A percentile compares a stretch with the other conserved stretches of the same genome.
These are phyloP conservation scores for Neohortaea acidophila DNA, from an alignment of 495 filamentous ascomycete genomes.

Conservation along the genomic window DNA sequence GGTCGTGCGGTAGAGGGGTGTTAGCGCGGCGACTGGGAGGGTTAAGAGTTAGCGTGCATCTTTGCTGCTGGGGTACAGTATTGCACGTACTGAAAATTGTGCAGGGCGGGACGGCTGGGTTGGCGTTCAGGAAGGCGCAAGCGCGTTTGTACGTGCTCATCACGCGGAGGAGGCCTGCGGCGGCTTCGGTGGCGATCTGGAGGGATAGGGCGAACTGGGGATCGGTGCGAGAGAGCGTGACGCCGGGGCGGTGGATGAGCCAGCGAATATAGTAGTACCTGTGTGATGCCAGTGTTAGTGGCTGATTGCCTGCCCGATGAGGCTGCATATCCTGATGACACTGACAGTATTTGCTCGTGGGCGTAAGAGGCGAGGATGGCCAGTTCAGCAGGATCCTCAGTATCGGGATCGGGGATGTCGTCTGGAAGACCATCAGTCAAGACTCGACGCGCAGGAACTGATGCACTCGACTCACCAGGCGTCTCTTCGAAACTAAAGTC, in stretches of 20 bases:
- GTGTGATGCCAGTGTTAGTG: too few species aligned
- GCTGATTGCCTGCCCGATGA: too few species aligned
- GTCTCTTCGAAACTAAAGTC: slow-evolving; percentile 1
- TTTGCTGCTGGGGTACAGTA: too few species aligned
- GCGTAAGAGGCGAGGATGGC: slow-evolving; percentile 1
- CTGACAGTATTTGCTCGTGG: slow-evolving; percentile 2
- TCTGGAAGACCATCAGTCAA: too few species aligned
- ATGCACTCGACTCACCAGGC: too few species aligned
- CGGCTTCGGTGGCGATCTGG: slow-evolving; percentile 1
- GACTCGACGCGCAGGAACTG: too few species aligned
- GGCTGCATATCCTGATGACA: too few species aligned
- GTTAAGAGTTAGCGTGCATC: too few species aligned
- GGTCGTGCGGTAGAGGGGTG: neutral
- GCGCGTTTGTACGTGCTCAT: neutral
- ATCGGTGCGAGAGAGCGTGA: neutral
- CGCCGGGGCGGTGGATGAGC: neutral
- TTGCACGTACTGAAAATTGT: slow-evolving; percentile 1
- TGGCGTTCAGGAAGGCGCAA: neutral
- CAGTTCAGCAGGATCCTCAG: neutral
- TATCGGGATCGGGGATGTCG: neutral
- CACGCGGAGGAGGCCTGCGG: neutral
- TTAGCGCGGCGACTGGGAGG: slow-evolving; percentile 1
- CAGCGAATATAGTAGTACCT: slow-evolving; percentile 1
- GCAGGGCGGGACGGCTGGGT: neutral
- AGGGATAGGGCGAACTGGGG: neutral